These are phyloP conservation scores for Filobasidium floriforme DNA, from an alignment of 768 basidiomycete genomes.

Conservation along the genomic window DNA sequence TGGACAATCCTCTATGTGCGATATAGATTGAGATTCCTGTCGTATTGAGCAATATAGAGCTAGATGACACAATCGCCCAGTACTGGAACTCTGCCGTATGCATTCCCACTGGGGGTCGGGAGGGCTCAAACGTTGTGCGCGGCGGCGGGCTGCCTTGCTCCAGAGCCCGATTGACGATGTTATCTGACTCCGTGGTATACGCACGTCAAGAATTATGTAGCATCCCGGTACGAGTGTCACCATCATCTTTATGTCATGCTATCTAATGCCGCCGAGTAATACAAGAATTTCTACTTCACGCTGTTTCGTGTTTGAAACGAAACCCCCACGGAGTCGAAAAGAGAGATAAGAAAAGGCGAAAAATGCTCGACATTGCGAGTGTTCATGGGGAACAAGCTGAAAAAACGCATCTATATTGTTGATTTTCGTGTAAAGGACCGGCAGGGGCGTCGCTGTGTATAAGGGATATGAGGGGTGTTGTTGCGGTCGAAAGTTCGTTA, in stretches of 20 bases:
- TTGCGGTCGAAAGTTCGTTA: background rate
- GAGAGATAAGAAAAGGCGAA: background rate
- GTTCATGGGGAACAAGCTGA: background rate
- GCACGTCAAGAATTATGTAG: too few relatives aligned
- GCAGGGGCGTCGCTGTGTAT: background rate
- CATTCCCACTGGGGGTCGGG: too few relatives aligned
- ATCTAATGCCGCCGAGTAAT: background rate
- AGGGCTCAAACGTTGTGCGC: too few relatives aligned
- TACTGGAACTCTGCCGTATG: too few relatives aligned
- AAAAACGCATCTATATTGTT: background rate
- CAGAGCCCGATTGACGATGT: too few relatives aligned
- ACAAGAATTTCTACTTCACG: background rate
- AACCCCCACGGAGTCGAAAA: background rate
- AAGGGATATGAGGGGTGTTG: background rate
- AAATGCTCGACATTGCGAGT: background rate
- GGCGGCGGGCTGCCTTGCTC: too few relatives aligned
- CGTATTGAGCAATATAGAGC: too few relatives aligned
- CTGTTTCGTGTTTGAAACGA: constrained; percentile 1
- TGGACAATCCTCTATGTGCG: too few relatives aligned
- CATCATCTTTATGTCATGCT: background rate
- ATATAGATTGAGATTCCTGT: too few relatives aligned
- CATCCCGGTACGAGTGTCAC: background rate
- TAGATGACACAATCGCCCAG: too few relatives aligned
- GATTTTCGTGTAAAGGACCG: background rate
- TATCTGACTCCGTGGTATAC: too few relatives aligned